Base-by-base conservation (phyloP, 768 basidiomycete genomes). In the Agrocybe praecox region DNA sequence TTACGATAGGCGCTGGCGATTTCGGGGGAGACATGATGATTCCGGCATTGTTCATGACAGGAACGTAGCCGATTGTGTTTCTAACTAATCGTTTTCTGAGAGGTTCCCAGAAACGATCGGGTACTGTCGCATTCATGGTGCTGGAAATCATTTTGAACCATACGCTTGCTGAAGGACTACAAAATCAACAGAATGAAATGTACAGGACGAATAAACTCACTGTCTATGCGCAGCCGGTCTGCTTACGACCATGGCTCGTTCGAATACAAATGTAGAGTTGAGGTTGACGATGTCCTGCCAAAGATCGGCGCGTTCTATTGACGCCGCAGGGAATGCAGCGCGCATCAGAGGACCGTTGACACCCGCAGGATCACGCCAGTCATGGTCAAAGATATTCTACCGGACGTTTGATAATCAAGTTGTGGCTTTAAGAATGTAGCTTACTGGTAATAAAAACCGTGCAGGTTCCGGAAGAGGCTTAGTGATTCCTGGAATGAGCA, bases 311-410 rank as follows among this genome's bases (percentile, higher is more conserved):
- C 76, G 71, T 61, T 90, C 88, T 21, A 90, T 81, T 1, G 85
- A 70, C 14, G 82, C 64, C 14, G 71, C 74, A 1, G 89, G 89
- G 69, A 88, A 90, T 1, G 81, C 84, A n/a, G 85, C 81, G 36
- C 85, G 84, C 56, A 90, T 75, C 56, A 90, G 78, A 47, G 84
- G 85, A 9, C 81, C 76, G 63, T 90, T 83, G 62, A 90, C 81
- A 9, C 81, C 79, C 2, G 85, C 85, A 2, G 64, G 60, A 63
- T 90, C 90, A 23, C 87, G 78, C 87, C 85, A 87, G 32, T 69
- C 73, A 6, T 64, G 60, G 8, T 62, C 53, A 21, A 32, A 49
- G 29, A 66, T 54, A 44, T 64, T 57, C 66, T 67, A 33, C 5
- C 43, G 23, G 18, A 29, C 10, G 22, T 36, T 9, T 14, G 19